A percentile compares a stretch with the other conserved stretches of the same genome.
These are phyloP conservation scores for Leishmania tarentolae DNA, from an alignment of 208 protist genomes.

Conservation along the genomic window DNA sequence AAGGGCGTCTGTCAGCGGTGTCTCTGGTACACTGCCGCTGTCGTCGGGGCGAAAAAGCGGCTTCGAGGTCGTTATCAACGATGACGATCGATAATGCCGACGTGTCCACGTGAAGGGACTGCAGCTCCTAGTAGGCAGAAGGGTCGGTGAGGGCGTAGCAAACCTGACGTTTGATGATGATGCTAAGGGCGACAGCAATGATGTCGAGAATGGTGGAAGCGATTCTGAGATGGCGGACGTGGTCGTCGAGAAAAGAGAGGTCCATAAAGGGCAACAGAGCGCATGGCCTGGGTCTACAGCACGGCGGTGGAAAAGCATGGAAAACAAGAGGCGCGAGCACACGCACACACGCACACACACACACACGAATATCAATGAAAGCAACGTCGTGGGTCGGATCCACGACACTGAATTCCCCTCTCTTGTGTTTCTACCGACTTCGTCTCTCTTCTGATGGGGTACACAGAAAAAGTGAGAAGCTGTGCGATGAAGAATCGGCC, in stretches of 20 bases:
- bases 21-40: background rate
- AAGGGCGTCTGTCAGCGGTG: background rate
- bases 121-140: background rate
- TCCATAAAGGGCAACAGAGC: background rate
- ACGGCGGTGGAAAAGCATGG: conserved; percentile 21
- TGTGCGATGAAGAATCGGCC: background rate
- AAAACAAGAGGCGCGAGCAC: background rate
- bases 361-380: background rate
- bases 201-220: background rate
- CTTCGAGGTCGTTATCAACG: background rate
- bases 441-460: background rate
- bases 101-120: background rate
- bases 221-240: background rate
- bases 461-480: background rate
- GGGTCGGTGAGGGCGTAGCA: background rate
- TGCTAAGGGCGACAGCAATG: background rate
- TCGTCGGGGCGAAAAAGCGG: background rate
- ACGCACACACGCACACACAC: too few species aligned
- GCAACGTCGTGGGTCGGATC: background rate
- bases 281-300: background rate
- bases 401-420: background rate
- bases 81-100: conserved; percentile 7
- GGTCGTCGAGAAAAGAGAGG: background rate
- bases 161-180: background rate
- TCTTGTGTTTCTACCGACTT: background rate